Evolutionary conservation across 441 rosid species (phyloP).

Genomic region (Viola pubescens): DNA sequence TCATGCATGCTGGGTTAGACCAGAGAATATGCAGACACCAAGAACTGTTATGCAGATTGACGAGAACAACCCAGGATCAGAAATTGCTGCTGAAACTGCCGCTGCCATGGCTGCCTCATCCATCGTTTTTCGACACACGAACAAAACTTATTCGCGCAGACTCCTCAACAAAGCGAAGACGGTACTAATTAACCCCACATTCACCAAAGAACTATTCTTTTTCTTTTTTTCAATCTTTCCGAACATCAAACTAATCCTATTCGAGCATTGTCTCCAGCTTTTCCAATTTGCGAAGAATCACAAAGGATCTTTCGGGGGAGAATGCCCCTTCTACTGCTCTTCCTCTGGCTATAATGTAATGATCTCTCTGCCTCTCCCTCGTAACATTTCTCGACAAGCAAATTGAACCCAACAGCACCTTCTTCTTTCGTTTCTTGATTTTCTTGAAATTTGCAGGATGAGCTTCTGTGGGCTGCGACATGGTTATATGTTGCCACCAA

Average conservation of each 20-base stretch:
- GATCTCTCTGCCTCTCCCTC: neutral
- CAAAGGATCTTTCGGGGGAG: conserved; percentile 81
- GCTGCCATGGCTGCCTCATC: conserved; percentile 86
- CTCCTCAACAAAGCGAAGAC: conserved; percentile 79
- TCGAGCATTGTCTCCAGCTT: conserved; percentile 35
- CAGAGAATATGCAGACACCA: conserved; percentile 67
- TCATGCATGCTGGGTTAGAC: conserved; percentile 79
- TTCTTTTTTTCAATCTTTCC: neutral
- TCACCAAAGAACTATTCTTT: neutral
- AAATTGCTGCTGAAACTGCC: conserved; percentile 75
- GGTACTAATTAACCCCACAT: conserved; percentile 22
- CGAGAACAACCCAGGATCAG: conserved; percentile 52
- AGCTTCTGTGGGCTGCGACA: conserved; percentile 88
- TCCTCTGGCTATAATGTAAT: conserved; percentile 76
- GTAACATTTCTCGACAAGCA: neutral
- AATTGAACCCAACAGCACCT: neutral
- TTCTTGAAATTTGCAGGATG: conserved; percentile 43
- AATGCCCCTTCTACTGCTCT: conserved; percentile 94
- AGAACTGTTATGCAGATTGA: conserved; percentile 56
- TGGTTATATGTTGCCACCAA: conserved; percentile 70
- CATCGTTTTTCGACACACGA: conserved; percentile 47
- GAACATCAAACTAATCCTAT: neutral
- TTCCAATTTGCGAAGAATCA: conserved; percentile 53
- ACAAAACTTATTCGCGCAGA: conserved; percentile 42
- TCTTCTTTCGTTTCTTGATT: neutral